Percentiles rank a stretch among this genome's conserved stretches.
Evolutionary conservation across 352 stramenopile genomes (phyloP).

Genomic region (Phytophthora sp.): DNA sequence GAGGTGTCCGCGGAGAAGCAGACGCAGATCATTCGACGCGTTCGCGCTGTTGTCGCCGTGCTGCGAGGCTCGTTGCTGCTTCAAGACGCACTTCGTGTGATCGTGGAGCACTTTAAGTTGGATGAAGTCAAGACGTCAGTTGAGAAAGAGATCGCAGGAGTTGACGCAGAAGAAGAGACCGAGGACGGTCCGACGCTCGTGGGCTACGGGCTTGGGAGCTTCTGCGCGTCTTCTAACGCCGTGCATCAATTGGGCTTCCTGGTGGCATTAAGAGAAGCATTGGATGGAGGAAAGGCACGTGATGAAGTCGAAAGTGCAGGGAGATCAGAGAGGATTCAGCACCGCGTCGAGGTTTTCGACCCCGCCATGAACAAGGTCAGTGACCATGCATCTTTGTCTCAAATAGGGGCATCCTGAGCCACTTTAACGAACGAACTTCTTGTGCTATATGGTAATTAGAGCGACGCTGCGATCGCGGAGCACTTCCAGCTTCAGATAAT

Average conservation of each 20-base stretch:
- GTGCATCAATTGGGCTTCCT: constrained; percentile 77
- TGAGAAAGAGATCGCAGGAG: constrained; percentile 3
- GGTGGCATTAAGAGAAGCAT: constrained; percentile 43
- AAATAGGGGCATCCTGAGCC: neutral
- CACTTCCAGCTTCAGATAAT: constrained; percentile 55
- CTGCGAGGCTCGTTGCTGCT: constrained; percentile 44
- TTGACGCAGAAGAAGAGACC: neutral
- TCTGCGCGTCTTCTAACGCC: constrained; percentile 75
- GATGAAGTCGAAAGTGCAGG: neutral
- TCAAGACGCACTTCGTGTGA: constrained; percentile 26
- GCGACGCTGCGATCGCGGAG: constrained; percentile 56
- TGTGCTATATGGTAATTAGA: constrained; percentile 36
- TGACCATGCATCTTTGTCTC: neutral
- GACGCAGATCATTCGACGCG: constrained; percentile 44
- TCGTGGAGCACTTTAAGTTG: constrained; percentile 38
- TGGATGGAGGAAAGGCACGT: constrained; percentile 8
- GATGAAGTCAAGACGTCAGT: constrained; percentile 6
- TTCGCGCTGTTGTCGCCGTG: constrained; percentile 40
- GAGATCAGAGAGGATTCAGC: constrained; percentile 6
- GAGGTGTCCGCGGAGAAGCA: constrained; percentile 47
- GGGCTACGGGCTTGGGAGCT: constrained; percentile 79
- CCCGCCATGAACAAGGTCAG: constrained; percentile 81
- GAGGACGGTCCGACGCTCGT: constrained; percentile 41
- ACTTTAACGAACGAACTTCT: neutral
- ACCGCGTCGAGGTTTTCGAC: constrained; percentile 63